phyloP scores from a whole-genome alignment of 371 early-diverging fungal species.

The Synchytrium microbalum region DNA sequence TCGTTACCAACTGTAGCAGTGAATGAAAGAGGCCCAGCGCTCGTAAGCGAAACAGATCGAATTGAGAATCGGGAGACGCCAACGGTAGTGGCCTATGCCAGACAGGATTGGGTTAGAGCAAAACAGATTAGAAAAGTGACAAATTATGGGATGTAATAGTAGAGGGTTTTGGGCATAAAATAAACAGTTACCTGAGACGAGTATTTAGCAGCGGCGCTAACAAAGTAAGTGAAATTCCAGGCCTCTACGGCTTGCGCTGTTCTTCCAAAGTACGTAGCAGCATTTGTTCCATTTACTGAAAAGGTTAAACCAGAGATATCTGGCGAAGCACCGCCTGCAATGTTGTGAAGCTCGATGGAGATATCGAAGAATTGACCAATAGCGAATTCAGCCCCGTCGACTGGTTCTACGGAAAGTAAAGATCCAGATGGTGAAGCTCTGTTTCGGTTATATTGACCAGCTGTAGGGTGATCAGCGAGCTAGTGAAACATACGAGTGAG shows the following conservation, averaged over 20 bases:
- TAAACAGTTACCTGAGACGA: no score
- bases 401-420: not conserved
- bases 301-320: not conserved
- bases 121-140: no score
- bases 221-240: conserved; percentile 6
- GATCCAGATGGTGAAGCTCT: not conserved
- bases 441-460: not conserved
- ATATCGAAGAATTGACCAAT: conserved; percentile 3
- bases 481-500: no score
- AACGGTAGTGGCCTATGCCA: no score
- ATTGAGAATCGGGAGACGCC: no score
- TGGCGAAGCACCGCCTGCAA: not conserved
- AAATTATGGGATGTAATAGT: no score
- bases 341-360: not conserved
- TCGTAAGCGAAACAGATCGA: no score
- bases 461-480: conserved; percentile 4
- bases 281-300: not conserved
- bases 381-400: conserved; percentile 5
- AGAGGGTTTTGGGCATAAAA: no score
- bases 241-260: not conserved
- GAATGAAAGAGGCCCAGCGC: no score
- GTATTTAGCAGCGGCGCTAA: not conserved
- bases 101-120: no score
- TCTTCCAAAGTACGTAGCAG: not conserved
- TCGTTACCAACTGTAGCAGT: no score